Evolutionary conservation across 495 filamentous ascomycete genomes (phyloP).

Genomic region (Penicillium angulare): DNA sequence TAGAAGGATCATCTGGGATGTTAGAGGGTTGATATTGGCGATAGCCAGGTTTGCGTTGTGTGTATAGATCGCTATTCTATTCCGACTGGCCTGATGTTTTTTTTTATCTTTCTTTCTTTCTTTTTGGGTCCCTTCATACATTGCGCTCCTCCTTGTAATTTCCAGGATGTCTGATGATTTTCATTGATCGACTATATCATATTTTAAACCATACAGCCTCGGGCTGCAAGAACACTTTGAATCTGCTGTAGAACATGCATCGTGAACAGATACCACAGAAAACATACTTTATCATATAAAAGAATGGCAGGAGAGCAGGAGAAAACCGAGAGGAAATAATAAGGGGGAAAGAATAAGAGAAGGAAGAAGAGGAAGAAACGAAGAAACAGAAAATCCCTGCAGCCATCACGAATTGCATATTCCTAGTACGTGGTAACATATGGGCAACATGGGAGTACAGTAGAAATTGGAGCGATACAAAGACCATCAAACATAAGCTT

Average conservation of each 20-base stretch:
- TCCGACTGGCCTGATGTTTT: too few relatives aligned
- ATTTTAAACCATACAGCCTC: constrained; percentile 13
- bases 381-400: not conserved
- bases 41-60: not conserved
- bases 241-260: constrained; percentile 17
- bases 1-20: not conserved
- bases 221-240: not conserved
- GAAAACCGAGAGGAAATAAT: constrained; percentile 1
- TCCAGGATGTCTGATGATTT: not conserved
- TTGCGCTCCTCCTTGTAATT: constrained; percentile 1
- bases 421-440: too few relatives aligned
- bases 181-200: constrained; percentile 10
- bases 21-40: not conserved
- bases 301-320: not conserved
- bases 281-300: constrained; percentile 10
- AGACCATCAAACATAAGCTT: too few relatives aligned
- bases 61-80: constrained; percentile 15
- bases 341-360: not conserved
- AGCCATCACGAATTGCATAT: too few relatives aligned
- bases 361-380: not conserved
- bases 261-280: constrained; percentile 14
- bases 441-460: too few relatives aligned
- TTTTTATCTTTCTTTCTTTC: not conserved
- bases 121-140: constrained; percentile 14
- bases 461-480: too few relatives aligned